phyloP scores from a whole-genome alignment of 2,329 filamentous ascomycete species.

The Aspergillus intermedius region DNA sequence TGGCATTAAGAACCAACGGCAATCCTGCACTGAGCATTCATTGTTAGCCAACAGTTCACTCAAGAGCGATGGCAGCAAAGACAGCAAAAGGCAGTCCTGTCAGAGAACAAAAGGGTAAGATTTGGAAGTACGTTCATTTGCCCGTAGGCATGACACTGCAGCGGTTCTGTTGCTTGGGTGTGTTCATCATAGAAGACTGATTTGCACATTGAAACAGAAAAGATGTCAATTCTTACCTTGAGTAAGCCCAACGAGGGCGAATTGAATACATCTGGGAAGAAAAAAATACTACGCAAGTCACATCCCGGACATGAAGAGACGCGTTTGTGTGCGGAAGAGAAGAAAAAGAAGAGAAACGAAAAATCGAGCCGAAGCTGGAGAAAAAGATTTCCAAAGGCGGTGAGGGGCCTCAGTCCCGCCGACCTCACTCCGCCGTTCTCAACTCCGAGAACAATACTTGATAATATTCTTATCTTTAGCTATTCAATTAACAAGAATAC shows the following conservation, averaged over 20 bases:
- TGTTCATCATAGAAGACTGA: constrained; percentile 37
- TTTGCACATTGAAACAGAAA: constrained; percentile 3
- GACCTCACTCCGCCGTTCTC: background rate
- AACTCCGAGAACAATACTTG: background rate
- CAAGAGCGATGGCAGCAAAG: background rate
- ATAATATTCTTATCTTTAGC: background rate
- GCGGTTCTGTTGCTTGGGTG: constrained; percentile 52
- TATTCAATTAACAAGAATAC: background rate
- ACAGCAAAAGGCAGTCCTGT: constrained; percentile 1
- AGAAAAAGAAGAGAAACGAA: constrained; percentile 7
- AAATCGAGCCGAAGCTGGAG: constrained; percentile 6
- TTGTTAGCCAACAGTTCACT: constrained; percentile 15
- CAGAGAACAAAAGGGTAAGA: constrained; percentile 18
- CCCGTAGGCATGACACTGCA: constrained; percentile 53
- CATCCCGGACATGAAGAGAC: constrained; percentile 13
- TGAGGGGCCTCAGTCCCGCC: constrained; percentile 3
- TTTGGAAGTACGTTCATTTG: constrained; percentile 32
- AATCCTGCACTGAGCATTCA: constrained; percentile 20
- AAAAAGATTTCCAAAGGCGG: constrained; percentile 13
- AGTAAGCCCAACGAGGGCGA: constrained; percentile 29
- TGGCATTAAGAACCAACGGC: constrained; percentile 4
- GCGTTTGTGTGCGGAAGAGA: background rate
- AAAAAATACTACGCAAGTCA: constrained; percentile 13
- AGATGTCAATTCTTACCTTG: constrained; percentile 28
- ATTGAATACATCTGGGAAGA: constrained; percentile 33